Evolutionary conservation across 2,329 filamentous ascomycete genomes (phyloP).

Genomic region (Alternaria sp.): DNA sequence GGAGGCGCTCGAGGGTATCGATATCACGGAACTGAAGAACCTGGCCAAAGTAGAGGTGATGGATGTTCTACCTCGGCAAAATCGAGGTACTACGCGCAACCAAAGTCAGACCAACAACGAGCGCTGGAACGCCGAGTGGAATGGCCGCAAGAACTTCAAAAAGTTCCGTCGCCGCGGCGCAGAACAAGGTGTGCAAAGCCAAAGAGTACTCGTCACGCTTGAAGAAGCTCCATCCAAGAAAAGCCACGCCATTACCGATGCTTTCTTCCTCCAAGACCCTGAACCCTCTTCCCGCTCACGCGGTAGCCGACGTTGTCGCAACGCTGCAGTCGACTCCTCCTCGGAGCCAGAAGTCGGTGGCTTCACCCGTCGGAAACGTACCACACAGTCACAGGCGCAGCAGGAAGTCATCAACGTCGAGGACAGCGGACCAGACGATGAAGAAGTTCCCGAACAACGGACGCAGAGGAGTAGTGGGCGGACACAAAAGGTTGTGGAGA

Average conservation of each 20-base stretch:
- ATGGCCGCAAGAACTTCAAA: conserved; percentile 96
- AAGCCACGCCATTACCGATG: conserved; percentile 76
- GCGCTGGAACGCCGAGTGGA: conserved; percentile 89
- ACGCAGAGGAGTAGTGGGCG: conserved; percentile 37
- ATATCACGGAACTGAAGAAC: conserved; percentile 75
- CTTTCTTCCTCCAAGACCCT: conserved; percentile 72
- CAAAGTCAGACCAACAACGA: conserved; percentile 56
- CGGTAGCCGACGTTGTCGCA: conserved; percentile 16
- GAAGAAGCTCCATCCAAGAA: conserved; percentile 73
- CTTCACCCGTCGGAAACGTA: conserved; percentile 36
- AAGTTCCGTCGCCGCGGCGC: conserved; percentile 69
- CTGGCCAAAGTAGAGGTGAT: conserved; percentile 81
- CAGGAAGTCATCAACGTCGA: conserved; percentile 41
- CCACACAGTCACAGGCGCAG: conserved; percentile 12
- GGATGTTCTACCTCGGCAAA: conserved; percentile 62
- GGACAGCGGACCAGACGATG: conserved; percentile 45
- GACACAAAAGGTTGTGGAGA: conserved; percentile 41
- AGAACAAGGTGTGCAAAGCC: conserved; percentile 54
- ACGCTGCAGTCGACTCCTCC: conserved; percentile 23
- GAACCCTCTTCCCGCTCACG: conserved; percentile 33
- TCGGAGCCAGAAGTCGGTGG: conserved; percentile 45
- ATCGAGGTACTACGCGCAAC: conserved; percentile 30
- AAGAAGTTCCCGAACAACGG: conserved; percentile 28
- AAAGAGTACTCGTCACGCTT: conserved; percentile 72
- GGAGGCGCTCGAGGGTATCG: conserved; percentile 67